Base-by-base conservation (phyloP, 2,329 filamentous ascomycete species). In the Amauroascus verrucosus region DNA sequence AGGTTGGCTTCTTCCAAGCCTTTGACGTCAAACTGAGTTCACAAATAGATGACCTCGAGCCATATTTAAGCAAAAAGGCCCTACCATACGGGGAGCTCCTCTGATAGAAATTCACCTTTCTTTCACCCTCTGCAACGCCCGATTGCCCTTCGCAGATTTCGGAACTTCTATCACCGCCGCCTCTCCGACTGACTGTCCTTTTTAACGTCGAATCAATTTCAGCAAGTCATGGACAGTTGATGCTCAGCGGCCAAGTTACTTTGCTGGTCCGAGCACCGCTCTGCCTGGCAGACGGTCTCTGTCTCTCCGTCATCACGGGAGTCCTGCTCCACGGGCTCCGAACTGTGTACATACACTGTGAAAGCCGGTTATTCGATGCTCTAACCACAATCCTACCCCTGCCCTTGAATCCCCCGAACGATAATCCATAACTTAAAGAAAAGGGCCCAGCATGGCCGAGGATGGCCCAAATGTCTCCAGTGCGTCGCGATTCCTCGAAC, bases 201-300 rank as follows among this genome's bases (percentile, higher is more conserved):
- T 30, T 30, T 9, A 22, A 6, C n/a, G 26, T 41, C 26, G 43
- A 33, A 20, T 26, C 33, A 48, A 8, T 33, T 50, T 54, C 37
- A 33, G 16, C 3, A 26, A 51, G 51, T 51, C 51, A 59, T 65
- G 70, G 67, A 63, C 63, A 58, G 62, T 67, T 70, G 64, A 70
- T 69, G 60, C 59, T 61, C 62, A 57, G 67, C 63, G 65, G 67
- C 68, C 66, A 69, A 66, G 68, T 59, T 63, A 66, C 67, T 70
- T 63, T 63, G 53, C 61, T 66, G 62, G 61, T 58, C 53, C 63
- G 67, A 68, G 69, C 68, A 67, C 67, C 66, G 68, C 65, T 69
- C 69, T 71, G 69, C 70, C 66, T 62, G 63, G 70, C 69, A 70
- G 69, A 70, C 66, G 67, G 68, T 64, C 14, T 62, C 62, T 65